Conservation (phyloP, 1,284 basidiomycete species). For the Irpex sp. region DNA sequence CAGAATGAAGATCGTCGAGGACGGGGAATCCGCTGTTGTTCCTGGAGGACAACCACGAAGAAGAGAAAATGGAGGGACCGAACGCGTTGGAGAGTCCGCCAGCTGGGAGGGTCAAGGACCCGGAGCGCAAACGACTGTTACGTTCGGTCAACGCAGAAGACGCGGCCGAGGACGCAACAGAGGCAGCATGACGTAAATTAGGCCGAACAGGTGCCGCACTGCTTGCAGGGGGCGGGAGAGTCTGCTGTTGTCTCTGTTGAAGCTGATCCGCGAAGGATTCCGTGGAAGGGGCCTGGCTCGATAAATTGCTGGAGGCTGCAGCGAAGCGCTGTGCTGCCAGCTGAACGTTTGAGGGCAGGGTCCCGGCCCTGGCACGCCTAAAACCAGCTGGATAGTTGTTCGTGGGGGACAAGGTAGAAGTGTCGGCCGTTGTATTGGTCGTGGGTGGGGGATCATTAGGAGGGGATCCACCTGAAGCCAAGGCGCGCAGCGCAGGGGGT, state of each 20-base stretch:
- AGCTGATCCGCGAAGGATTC: conserved; percentile 64
- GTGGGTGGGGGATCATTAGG: conserved; percentile 60
- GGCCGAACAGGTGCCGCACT: conserved; percentile 56
- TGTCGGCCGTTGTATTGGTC: conserved; percentile 54
- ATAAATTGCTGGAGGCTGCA: conserved; percentile 57
- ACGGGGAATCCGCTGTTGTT: conserved; percentile 59
- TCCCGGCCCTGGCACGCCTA: conserved; percentile 84
- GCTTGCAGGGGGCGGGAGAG: conserved; percentile 34
- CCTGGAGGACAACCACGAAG: conserved; percentile 76
- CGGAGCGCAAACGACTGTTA: conserved; percentile 83
- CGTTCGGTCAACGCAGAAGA: conserved; percentile 59
- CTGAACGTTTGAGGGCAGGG: conserved; percentile 84
- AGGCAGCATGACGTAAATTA: conserved; percentile 72
- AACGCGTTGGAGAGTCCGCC: conserved; percentile 84
- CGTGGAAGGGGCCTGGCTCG: conserved; percentile 51
- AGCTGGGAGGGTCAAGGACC: conserved; percentile 70
- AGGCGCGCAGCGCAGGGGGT: conserved; percentile 74
- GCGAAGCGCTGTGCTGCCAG: conserved; percentile 81
- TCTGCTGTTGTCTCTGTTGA: conserved; percentile 41
- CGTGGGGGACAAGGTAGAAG: conserved; percentile 54
- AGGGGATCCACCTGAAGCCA: conserved; percentile 67
- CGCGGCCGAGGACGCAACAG: conserved; percentile 59
- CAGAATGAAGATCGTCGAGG: conserved; percentile 76
- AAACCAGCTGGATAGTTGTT: conserved; percentile 71
- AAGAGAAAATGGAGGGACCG: conserved; percentile 82